Base-by-base conservation (phyloP, 257 asterid genomes). In the Salvia splendens region DNA sequence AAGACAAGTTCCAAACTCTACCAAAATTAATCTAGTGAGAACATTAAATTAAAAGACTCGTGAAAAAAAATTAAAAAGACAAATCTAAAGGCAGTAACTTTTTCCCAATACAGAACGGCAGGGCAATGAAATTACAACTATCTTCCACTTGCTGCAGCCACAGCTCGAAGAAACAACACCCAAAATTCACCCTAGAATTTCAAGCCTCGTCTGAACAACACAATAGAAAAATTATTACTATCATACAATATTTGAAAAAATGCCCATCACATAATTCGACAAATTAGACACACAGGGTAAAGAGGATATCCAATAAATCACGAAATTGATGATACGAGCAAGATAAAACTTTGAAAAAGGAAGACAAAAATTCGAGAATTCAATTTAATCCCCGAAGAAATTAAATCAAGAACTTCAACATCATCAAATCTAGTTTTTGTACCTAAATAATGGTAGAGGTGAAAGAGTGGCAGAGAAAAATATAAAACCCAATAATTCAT, bases 181-280 rank as follows among this genome's bases (percentile, higher is more conserved):
- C 3, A 9, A 2, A 12, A 9, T 43, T 55, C 46, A 59, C n/a
- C 68, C 51, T 5, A 28, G 35, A 49, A 43, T 30, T 16, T 14
- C 38, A 70, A 59, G 68, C 64, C 32, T 61, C 52, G 65, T 58
- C 87, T 80, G 81, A 65, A 64, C 46, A 61, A 12, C 16, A 48
- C 36, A 58, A 6, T 12, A 7, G 38, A 42, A 42, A 14, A 35
- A 42, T 7, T n/a, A 3, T 17, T 11, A 61, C 12, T 16, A 60
- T 20, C 75, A 73, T 63, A 55, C 68, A 80, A 70, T 73, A 57
- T 17, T 35, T 51, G 16, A 28, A 56, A 11, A n/a, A 57, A 11
- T 6, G 36, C 15, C 52, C 36, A 48, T 57, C 41, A 8, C 16
- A 61, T 33, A 16, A 1, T 49, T 59, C 12, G 11, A 30, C 4